phyloP scores from a whole-genome alignment of 805 yeast genomes.

The Priceomyces fermenticarens region DNA sequence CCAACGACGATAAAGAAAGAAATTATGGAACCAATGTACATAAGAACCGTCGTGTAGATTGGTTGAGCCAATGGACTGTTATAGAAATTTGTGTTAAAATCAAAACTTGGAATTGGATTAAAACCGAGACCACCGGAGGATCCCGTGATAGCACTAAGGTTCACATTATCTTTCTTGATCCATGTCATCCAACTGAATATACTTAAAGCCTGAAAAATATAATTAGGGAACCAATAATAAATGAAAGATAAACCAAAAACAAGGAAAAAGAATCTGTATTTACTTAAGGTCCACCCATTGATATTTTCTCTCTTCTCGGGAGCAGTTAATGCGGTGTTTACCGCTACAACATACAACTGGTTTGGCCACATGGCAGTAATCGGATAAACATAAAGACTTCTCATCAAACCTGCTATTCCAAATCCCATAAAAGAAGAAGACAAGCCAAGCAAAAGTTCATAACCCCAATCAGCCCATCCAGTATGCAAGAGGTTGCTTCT shows the following conservation, averaged over 20 bases:
- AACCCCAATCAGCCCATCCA: conserved; percentile 8
- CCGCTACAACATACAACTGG: conserved; percentile 57
- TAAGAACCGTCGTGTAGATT: conserved; percentile 44
- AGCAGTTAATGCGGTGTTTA: conserved; percentile 38
- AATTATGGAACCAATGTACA: conserved; percentile 23
- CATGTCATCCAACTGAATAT: conserved; percentile 29
- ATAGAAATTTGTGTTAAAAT: conserved; percentile 51
- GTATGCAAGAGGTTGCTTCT: conserved; percentile 11
- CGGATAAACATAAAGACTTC: conserved; percentile 62
- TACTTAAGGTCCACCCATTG: conserved; percentile 59
- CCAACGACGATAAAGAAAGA: conserved; percentile 55
- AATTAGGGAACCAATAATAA: conserved; percentile 29
- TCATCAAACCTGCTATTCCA: conserved; percentile 61
- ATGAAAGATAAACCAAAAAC: conserved; percentile 17
- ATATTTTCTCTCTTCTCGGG: conserved; percentile 51
- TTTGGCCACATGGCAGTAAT: conserved; percentile 71
- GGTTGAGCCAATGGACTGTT: conserved; percentile 70
- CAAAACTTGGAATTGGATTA: conserved; percentile 46
- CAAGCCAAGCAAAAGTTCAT: conserved; percentile 5
- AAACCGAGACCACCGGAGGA: conserved; percentile 23
- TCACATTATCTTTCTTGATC: conserved; percentile 24
- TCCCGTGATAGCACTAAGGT: conserved; percentile 25
- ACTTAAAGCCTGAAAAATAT: conserved; percentile 23
- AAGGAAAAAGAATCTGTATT: conserved; percentile 51
- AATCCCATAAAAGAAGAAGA: conserved; percentile 66